Conservation (phyloP, 495 filamentous ascomycete genomes). For the Penicillium nucicola region DNA sequence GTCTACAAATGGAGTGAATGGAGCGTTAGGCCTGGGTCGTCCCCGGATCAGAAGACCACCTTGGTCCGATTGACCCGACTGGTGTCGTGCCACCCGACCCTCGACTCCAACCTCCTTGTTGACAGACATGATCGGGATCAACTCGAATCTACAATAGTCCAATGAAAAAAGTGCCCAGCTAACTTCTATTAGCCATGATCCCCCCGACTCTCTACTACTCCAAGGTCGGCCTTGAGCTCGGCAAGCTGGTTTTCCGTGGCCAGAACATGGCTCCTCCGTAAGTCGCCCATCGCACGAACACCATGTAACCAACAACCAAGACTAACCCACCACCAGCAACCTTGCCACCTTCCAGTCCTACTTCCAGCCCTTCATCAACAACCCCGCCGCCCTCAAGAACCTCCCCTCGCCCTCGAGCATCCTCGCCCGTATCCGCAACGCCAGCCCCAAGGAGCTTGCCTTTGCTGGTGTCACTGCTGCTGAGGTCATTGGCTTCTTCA, state of each 20-base stretch:
- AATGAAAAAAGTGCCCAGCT: conserved; percentile 18
- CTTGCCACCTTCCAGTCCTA: conserved; percentile 81
- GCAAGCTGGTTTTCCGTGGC: conserved; percentile 79
- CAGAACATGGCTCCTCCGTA: conserved; percentile 95
- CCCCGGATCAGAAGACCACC: neutral
- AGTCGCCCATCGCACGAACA: conserved; percentile 33
- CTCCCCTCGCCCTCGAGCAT: conserved; percentile 46
- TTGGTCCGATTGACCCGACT: conserved; percentile 9
- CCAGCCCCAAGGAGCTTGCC: conserved; percentile 64
- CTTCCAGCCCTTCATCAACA: conserved; percentile 71
- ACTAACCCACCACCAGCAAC: conserved; percentile 50
- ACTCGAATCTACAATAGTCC: neutral
- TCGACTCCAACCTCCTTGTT: conserved; percentile 17
- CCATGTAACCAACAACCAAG: neutral
- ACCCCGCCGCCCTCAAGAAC: conserved; percentile 55
- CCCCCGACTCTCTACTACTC: conserved; percentile 88
- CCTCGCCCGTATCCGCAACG: conserved; percentile 62
- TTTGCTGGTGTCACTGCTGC: conserved; percentile 72
- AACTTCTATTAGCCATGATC: conserved; percentile 65
- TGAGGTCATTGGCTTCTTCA: conserved; percentile 95
- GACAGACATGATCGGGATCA: conserved; percentile 1
- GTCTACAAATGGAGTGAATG: neutral
- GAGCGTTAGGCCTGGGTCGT: conserved; percentile 1
- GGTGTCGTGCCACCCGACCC: neutral
- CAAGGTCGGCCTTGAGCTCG: conserved; percentile 81